These are phyloP conservation scores for Phlebiopsis gigantea DNA, from an alignment of 768 basidiomycete species.

Conservation along the genomic window DNA sequence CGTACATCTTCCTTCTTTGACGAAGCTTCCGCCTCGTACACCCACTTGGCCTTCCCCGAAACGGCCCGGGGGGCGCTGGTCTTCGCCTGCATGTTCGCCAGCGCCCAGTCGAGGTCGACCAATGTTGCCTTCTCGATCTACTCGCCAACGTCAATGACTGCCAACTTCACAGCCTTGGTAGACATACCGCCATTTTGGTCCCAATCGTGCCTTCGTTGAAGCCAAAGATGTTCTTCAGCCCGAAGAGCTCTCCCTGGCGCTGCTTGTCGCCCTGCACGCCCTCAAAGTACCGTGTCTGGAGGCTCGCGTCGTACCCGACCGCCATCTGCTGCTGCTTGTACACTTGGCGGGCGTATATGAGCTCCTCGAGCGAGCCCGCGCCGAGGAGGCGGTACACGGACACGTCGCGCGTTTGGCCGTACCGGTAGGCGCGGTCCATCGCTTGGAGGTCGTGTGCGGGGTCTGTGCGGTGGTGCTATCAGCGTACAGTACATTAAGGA, in stretches of 20 bases:
- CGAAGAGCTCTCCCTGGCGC: constrained; percentile 80
- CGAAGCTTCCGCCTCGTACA: constrained; percentile 38
- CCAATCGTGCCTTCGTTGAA: constrained; percentile 65
- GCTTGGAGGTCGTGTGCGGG: constrained; percentile 94
- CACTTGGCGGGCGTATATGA: constrained; percentile 84
- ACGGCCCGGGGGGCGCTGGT: constrained; percentile 28
- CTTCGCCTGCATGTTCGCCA: constrained; percentile 55
- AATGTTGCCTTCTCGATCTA: constrained; percentile 78
- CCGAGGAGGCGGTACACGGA: constrained; percentile 79
- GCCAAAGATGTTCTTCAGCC: constrained; percentile 80
- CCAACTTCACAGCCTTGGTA: background rate
- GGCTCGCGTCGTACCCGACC: constrained; percentile 80
- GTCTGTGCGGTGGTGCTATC: too few species aligned
- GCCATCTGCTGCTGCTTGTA: constrained; percentile 94
- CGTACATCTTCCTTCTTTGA: constrained; percentile 18
- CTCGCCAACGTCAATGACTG: background rate
- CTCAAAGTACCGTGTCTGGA: constrained; percentile 78
- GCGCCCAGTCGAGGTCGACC: constrained; percentile 75
- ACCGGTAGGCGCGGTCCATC: constrained; percentile 82
- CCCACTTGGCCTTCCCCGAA: constrained; percentile 23
- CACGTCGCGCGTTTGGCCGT: constrained; percentile 85
- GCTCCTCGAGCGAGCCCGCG: constrained; percentile 82
- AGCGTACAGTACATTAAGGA: background rate
- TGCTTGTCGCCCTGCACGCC: constrained; percentile 76
- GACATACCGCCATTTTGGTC: constrained; percentile 67